A percentile compares a stretch with the other conserved stretches of the same genome.
Conservation (phyloP, 495 filamentous ascomycete genomes). For the Aspergillus nidulans region DNA sequence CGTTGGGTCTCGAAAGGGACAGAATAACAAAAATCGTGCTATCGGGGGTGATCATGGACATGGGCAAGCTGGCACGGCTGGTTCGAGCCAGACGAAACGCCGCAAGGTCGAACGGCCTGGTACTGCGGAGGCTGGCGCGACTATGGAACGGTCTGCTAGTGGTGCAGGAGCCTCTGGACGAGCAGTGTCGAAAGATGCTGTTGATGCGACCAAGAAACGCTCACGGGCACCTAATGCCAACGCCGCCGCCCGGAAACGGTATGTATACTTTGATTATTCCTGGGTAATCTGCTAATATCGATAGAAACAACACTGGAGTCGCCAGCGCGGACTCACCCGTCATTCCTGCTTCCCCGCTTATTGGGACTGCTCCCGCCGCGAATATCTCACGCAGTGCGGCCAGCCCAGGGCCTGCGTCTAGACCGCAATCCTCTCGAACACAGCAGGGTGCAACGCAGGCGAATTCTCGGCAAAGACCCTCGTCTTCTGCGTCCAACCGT, state of each 20-base stretch:
- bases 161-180: conserved; percentile 44
- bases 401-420: conserved; percentile 38
- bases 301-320: conserved; percentile 47
- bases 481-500: conserved; percentile 56
- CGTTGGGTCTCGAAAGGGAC: conserved; percentile 50
- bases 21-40: conserved; percentile 55
- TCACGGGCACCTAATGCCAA: conserved; percentile 56
- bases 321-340: conserved; percentile 61
- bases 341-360: conserved; percentile 66
- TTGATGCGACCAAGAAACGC: conserved; percentile 66
- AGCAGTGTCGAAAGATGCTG: conserved; percentile 52
- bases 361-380: conserved; percentile 59
- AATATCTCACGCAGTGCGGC: conserved; percentile 43
- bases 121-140: conserved; percentile 43
- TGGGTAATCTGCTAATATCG: conserved; percentile 7
- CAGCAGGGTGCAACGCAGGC: conserved; percentile 64
- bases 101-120: conserved; percentile 70
- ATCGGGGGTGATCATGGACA: conserved; percentile 30
- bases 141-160: conserved; percentile 70
- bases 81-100: conserved; percentile 54
- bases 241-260: conserved; percentile 68
- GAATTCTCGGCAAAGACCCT: conserved; percentile 50
- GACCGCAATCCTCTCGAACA: conserved; percentile 61
- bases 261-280: conserved; percentile 19
- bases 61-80: conserved; percentile 8